phyloP scores from a whole-genome alignment of 257 asterid genomes.

The Lycium ferocissimum region DNA sequence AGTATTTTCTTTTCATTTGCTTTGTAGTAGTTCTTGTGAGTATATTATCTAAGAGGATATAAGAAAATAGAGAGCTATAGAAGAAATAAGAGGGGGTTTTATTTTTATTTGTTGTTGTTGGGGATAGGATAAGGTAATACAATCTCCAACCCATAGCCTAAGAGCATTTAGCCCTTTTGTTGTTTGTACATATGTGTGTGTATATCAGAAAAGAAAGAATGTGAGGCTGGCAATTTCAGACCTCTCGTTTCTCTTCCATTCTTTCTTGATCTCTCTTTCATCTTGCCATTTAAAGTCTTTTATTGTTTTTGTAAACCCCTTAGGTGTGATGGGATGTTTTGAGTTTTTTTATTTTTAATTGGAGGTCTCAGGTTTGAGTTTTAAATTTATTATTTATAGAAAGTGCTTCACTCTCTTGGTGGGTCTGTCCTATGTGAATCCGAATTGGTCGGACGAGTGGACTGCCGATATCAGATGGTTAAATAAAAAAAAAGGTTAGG shows the following conservation, averaged over 20 bases:
- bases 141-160: conserved; percentile 44
- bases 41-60: conserved; percentile 42
- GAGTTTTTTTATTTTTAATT: background rate
- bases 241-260: conserved; percentile 64
- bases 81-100: background rate
- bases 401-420: background rate
- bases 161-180: conserved; percentile 27
- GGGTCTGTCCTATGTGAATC: background rate
- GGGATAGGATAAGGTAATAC: conserved; percentile 80
- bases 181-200: conserved; percentile 36
- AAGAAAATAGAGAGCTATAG: conserved; percentile 37
- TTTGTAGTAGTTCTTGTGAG: conserved; percentile 28
- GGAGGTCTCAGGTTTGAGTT: background rate
- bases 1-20: background rate
- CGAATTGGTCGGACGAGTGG: background rate
- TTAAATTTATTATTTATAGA: background rate
- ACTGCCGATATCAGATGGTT: background rate
- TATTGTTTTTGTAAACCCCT: no score
- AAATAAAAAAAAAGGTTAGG: background rate
- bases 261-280: conserved; percentile 34
- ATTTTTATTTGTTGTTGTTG: conserved; percentile 16
- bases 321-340: no score
- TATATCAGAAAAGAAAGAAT: conserved; percentile 40
- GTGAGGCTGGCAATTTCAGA: conserved; percentile 54
- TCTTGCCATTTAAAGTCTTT: conserved; percentile 4